phyloP scores from a whole-genome alignment of 805 yeast genomes.

The Candida caryicola region DNA sequence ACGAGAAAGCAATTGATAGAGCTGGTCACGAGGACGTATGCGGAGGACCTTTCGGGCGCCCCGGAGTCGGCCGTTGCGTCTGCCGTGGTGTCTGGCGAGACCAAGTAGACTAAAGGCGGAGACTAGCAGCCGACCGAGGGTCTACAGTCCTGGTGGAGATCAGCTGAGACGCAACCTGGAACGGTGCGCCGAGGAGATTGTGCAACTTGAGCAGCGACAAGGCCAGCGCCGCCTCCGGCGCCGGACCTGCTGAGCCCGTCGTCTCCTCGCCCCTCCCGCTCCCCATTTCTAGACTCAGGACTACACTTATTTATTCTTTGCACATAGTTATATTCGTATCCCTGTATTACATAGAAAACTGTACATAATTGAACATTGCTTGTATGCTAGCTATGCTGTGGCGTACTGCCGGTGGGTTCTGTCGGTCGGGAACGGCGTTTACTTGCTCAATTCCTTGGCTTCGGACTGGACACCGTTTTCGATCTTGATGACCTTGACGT shows the following conservation, averaged over 20 bases:
- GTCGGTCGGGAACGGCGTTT: constrained; percentile 3
- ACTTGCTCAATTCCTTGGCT: constrained; percentile 36
- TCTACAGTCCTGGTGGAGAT: too few relatives aligned
- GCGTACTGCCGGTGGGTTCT: background rate
- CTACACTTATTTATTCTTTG: background rate
- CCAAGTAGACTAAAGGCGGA: too few relatives aligned
- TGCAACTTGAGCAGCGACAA: too few relatives aligned
- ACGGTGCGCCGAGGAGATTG: too few relatives aligned
- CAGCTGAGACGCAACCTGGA: too few relatives aligned
- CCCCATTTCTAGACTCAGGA: too few relatives aligned
- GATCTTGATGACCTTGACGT: constrained; percentile 68
- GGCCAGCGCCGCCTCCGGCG: too few relatives aligned
- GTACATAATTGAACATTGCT: background rate
- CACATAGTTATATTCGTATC: background rate
- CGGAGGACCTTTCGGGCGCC: background rate
- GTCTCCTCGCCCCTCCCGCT: too few relatives aligned
- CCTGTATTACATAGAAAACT: background rate
- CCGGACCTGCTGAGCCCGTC: too few relatives aligned
- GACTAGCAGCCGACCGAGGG: too few relatives aligned
- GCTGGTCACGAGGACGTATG: constrained; percentile 21
- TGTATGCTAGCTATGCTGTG: background rate
- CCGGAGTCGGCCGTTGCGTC: background rate
- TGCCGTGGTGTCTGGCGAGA: background rate
- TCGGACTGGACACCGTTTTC: constrained; percentile 60
- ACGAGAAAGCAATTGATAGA: constrained; percentile 26